Percentiles rank a stretch among this genome's conserved stretches.
These are phyloP conservation scores for Backusella morwellensis DNA, from an alignment of 192 early-diverging fungal genomes.

Conservation along the genomic window DNA sequence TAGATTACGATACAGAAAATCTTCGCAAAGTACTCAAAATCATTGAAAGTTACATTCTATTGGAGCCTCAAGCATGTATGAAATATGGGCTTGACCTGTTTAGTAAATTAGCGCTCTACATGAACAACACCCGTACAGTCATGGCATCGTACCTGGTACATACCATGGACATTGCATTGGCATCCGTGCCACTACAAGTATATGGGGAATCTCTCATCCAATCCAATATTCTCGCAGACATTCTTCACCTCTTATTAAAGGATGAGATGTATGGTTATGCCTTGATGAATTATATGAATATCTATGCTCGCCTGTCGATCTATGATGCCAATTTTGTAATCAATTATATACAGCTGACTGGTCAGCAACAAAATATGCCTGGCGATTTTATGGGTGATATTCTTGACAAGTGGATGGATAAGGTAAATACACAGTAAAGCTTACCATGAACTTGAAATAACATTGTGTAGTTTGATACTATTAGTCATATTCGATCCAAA, in stretches of 20 bases:
- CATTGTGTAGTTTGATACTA: constrained; percentile 66
- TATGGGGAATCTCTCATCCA: constrained; percentile 53
- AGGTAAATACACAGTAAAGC: constrained; percentile 37
- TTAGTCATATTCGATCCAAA: constrained; percentile 64
- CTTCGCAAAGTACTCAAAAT: constrained; percentile 74
- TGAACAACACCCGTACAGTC: constrained; percentile 44
- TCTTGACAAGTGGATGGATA: constrained; percentile 65
- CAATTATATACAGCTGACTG: constrained; percentile 43
- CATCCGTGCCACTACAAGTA: constrained; percentile 40
- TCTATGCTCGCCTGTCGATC: constrained; percentile 61
- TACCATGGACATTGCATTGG: constrained; percentile 56
- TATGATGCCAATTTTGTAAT: constrained; percentile 56
- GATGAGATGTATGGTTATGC: constrained; percentile 57
- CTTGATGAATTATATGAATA: constrained; percentile 57
- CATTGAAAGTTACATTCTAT: constrained; percentile 81
- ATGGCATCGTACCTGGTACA: constrained; percentile 56
- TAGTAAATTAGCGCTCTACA: background rate
- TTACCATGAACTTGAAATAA: background rate
- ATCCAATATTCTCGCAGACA: constrained; percentile 52
- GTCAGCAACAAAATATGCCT: constrained; percentile 40
- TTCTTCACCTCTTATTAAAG: constrained; percentile 55
- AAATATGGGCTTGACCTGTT: background rate
- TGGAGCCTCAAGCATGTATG: constrained; percentile 24
- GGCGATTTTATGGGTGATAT: constrained; percentile 46
- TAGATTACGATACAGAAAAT: constrained; percentile 77